These are phyloP conservation scores for Ascomycota sp. DNA, from an alignment of 2,329 filamentous ascomycete genomes.

Conservation along the genomic window DNA sequence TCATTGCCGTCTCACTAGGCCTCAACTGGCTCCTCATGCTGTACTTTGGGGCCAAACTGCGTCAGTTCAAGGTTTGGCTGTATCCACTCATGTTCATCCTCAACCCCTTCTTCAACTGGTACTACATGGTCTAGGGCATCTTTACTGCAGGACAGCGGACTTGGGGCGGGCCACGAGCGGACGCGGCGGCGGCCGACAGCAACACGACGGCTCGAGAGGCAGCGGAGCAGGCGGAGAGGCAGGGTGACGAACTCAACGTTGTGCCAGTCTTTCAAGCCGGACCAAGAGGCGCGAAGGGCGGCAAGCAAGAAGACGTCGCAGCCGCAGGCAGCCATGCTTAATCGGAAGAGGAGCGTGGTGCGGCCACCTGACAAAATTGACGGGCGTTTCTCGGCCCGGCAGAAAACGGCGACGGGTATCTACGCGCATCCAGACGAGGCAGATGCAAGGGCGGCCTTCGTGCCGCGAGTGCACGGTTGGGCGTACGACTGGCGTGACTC, in stretches of 20 bases:
- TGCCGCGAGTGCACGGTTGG: background rate
- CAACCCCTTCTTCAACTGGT: conserved; percentile 96
- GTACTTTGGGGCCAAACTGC: conserved; percentile 76
- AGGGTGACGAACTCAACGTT: conserved; percentile 76
- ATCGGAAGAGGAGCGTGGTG: conserved; percentile 34
- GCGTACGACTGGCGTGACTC: conserved; percentile 27
- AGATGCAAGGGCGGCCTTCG: conserved; percentile 7
- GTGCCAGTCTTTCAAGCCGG: conserved; percentile 58
- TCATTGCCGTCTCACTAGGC: conserved; percentile 80
- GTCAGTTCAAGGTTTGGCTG: conserved; percentile 81
- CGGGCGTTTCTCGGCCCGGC: conserved; percentile 56
- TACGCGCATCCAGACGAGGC: conserved; percentile 50
- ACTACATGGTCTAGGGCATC: conserved; percentile 93
- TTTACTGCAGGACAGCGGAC: conserved; percentile 87
- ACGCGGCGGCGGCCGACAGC: conserved; percentile 62
- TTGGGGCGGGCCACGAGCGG: conserved; percentile 84
- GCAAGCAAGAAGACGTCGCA: conserved; percentile 7
- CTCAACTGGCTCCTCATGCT: conserved; percentile 92
- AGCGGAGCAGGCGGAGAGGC: conserved; percentile 58
- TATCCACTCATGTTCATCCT: conserved; percentile 91
- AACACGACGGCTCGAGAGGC: conserved; percentile 62
- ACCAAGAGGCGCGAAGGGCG: conserved; percentile 25
- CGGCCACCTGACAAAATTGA: conserved; percentile 57
- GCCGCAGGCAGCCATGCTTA: conserved; percentile 15
- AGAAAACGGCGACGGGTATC: conserved; percentile 45